Conservation (phyloP, 208 protist genomes). For the Acanthamoeba castellanii region DNA sequence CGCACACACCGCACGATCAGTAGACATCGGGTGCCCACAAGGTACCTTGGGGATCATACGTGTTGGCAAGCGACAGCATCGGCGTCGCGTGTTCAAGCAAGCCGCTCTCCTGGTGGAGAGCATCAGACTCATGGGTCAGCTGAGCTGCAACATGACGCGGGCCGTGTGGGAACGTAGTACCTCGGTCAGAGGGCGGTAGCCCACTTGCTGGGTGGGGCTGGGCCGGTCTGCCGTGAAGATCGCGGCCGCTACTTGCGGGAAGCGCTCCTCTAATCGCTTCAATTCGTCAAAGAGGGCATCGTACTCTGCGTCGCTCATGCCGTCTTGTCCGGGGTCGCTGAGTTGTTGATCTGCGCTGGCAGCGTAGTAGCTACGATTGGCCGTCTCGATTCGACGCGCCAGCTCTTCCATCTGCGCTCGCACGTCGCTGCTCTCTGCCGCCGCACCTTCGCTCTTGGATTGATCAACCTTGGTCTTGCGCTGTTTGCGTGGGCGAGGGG, state of each 20-base stretch:
- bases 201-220: conserved; percentile 42
- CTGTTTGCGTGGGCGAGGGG: too few species aligned
- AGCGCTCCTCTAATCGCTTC: neutral
- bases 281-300: conserved; percentile 75
- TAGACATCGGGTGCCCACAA: neutral
- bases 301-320: conserved; percentile 34
- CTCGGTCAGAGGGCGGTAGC: neutral
- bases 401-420: neutral
- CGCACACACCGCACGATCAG: too few species aligned
- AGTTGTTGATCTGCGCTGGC: neutral
- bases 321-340: neutral
- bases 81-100: conserved; percentile 59
- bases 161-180: neutral
- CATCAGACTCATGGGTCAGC: neutral
- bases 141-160: neutral
- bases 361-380: neutral
- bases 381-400: neutral
- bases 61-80: conserved; percentile 73
- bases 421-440: too few species aligned
- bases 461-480: too few species aligned
- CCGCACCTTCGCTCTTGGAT: too few species aligned
- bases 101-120: neutral
- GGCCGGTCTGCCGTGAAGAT: neutral
- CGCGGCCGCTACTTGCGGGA: neutral
- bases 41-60: conserved; percentile 59